Percentiles rank a stretch among this genome's conserved stretches.
Evolutionary conservation across 1,284 basidiomycete genomes (phyloP).

Genomic region (Athelia sp.): DNA sequence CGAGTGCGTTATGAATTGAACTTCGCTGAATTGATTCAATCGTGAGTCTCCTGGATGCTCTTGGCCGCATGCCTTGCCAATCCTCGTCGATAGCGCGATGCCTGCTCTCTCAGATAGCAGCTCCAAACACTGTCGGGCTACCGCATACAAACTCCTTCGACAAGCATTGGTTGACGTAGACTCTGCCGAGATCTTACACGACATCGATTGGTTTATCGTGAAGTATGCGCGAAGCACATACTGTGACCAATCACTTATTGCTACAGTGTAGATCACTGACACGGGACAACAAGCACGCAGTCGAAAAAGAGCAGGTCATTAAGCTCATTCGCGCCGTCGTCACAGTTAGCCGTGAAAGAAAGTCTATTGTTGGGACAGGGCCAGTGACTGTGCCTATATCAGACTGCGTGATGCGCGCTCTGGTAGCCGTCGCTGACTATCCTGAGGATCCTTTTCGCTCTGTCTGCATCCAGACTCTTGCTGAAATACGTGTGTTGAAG

Average conservation of each 20-base stretch:
- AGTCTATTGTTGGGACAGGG: constrained; percentile 33
- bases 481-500: constrained; percentile 75
- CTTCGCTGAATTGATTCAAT: constrained; percentile 64
- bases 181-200: constrained; percentile 53
- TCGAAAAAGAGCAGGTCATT: constrained; percentile 94
- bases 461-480: constrained; percentile 85
- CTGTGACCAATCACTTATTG: constrained; percentile 5
- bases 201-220: constrained; percentile 86
- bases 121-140: constrained; percentile 74
- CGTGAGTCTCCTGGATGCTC: constrained; percentile 39
- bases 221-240: constrained; percentile 42
- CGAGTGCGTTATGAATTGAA: constrained; percentile 77
- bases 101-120: constrained; percentile 75
- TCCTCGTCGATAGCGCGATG: constrained; percentile 45
- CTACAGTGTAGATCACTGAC: constrained; percentile 61
- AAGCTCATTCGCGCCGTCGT: constrained; percentile 86
- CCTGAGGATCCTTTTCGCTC: constrained; percentile 85
- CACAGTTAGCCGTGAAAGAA: constrained; percentile 55
- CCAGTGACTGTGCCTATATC: constrained; percentile 54
- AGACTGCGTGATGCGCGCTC: constrained; percentile 78
- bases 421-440: constrained; percentile 92
- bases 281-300: constrained; percentile 77
- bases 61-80: constrained; percentile 3
- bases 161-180: constrained; percentile 72
- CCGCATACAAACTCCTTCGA: constrained; percentile 83